These are phyloP conservation scores for Andrographis paniculata DNA, from an alignment of 305 asterid species.

Conservation along the genomic window DNA sequence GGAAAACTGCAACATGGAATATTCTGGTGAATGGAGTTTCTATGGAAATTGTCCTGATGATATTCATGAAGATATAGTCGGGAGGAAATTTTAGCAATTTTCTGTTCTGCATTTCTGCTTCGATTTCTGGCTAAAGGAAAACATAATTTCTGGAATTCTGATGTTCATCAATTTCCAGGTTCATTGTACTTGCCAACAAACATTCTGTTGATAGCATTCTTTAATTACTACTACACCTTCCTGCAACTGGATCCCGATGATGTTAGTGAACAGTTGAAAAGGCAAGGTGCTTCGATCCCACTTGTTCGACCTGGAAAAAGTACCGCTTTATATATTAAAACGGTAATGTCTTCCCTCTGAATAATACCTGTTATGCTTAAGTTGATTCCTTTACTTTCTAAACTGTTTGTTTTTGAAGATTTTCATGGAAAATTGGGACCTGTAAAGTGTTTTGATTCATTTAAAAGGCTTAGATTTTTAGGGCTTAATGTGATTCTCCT, in stretches of 20 bases:
- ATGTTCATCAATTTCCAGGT: conserved; percentile 44
- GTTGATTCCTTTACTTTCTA: background rate
- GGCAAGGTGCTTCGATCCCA: conserved; percentile 98
- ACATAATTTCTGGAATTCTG: background rate
- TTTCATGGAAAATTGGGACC: no score
- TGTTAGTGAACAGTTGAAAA: conserved; percentile 90
- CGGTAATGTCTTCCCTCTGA: conserved; percentile 31
- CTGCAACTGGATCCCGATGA: conserved; percentile 95
- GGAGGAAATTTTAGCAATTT: no score
- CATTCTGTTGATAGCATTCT: conserved; percentile 81
- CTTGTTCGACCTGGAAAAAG: conserved; percentile 94
- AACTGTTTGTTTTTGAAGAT: background rate
- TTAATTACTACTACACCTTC: conserved; percentile 94
- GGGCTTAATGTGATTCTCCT: no score
- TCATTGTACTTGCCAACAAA: conserved; percentile 81
- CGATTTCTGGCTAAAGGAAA: background rate
- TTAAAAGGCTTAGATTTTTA: no score
- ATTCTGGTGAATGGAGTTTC: no score
- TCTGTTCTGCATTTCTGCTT: no score
- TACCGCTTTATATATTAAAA: conserved; percentile 74
- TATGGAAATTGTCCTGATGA: no score
- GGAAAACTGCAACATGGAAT: no score
- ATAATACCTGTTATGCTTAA: background rate
- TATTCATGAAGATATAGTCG: no score
- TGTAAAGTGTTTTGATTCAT: no score